Base-by-base conservation (phyloP, 306 rosid genomes). In the Boehmeria nivea region DNA sequence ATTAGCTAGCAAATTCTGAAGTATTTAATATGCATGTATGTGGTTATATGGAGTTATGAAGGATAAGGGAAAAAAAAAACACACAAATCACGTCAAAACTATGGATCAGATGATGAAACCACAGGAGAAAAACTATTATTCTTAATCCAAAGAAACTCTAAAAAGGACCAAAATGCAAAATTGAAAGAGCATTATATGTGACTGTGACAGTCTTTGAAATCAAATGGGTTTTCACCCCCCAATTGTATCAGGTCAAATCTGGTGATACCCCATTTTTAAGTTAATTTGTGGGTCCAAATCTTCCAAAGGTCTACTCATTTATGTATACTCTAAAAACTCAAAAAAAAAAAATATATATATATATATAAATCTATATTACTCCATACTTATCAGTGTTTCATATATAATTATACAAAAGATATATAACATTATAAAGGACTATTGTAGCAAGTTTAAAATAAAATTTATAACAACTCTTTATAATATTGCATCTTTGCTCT, bases 231-330 rank as follows among this genome's bases (percentile, higher is more conserved):
- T 16, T 26, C 33, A 48, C 15, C 24, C 17, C 23, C n/a, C n/a
- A 17, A 12, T 23, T 56, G 59, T 72, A 72, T 51, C 2, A 60
- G 53, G 78, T 76, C 81, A 67, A 70, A 60, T 40, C 38, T 43
- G 44, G 40, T 12, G 76, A 64, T 78, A 77, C 78, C 68, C 67
- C 67, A 48, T 13, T 17, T 16, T 31, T 31, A 31, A 6, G 38
- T 50, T 63, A 63, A 34, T 54, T 57, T 43, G 52, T 69, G 73
- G 78, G 68, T 71, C 70, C 45, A 21, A 54, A 52, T 1, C 43
- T 12, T 47, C 55, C 22, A 45, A 47, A 49, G 60, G 16, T 26
- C 43, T 21, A 13, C 8, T 19, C 20, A 14, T 26, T 6, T 28
- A 3, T 25, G 17, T 10, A 6, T 23, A 31, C 58, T n/a, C 8